Evolutionary conservation across 768 basidiomycete genomes (phyloP), one percentile per base, ranked within the genome.

Genomic region (Russula brevipes): DNA sequence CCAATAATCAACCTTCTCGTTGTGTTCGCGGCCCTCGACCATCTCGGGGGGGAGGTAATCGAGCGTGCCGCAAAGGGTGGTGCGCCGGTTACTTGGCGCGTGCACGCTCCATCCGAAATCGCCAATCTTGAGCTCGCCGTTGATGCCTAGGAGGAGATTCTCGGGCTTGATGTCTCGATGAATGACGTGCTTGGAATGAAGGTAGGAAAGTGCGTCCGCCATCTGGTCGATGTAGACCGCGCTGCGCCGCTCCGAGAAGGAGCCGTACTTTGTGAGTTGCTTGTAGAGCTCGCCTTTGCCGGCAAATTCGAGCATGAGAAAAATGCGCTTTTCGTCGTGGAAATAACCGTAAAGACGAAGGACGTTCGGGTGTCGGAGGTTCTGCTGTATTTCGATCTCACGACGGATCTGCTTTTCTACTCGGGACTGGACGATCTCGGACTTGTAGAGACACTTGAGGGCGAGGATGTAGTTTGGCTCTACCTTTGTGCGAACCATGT

Each of bases 101-200:
- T 98, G 96, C 8, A 97, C 94, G 70, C 89, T 93, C 96, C 97
- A 99, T 10, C 97, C 97, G 74, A 98, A 98, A 75, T 98, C 96
- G 3, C 87, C 97, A 65, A 99, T 96, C 81, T 99, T 98, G 69
- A 99, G 79, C 73, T 98, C 96, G 45, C 96, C 96, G 69, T 94
- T 93, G 70, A 98, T 84, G 11, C 95, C 95, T 12, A 98, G 79
- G 38, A 99, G 81, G 54, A 99, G 76, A 73, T 99, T 99, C 77
- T 99, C 96, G 0, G 97, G 97, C 75, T 99, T 99, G 78, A 99
- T 99, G 70, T 99, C 97, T 38, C 97, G 85, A 74, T 99, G 97
- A 55, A 98, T 99, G 71, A 99, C 94, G 71, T 98, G 95, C 72
- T 98, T 99, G 57, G 80, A 78, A 72, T 99, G 97, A 17, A 98